These are phyloP conservation scores for Microbotryum intermedium DNA, from an alignment of 1,284 basidiomycete genomes.

Conservation along the genomic window DNA sequence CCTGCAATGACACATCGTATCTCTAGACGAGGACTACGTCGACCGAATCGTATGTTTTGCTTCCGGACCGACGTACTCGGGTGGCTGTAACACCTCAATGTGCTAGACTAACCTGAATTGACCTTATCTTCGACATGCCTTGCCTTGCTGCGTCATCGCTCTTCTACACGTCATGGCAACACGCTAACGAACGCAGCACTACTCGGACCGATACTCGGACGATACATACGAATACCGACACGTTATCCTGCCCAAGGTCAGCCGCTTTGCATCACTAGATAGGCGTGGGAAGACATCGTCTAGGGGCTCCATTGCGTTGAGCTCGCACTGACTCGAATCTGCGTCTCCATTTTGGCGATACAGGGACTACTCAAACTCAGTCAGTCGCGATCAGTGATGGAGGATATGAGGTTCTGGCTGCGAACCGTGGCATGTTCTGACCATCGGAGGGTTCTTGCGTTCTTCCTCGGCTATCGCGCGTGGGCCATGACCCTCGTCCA, in stretches of 20 bases:
- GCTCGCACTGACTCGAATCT: background rate
- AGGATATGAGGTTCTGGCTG: background rate
- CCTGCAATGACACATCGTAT: no score
- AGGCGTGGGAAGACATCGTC: background rate
- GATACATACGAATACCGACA: slow-evolving; percentile 4
- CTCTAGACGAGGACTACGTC: slow-evolving; percentile 4
- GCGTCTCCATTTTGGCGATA: background rate
- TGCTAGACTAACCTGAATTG: no score
- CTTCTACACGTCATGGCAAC: no score
- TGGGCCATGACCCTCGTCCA: background rate
- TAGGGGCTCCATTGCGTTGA: background rate
- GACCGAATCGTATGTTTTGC: slow-evolving; percentile 1
- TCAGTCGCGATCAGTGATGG: background rate
- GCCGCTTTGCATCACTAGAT: background rate
- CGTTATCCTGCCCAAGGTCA: slow-evolving; percentile 9
- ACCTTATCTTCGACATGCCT: no score
- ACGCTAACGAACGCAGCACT: background rate
- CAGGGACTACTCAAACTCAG: slow-evolving; percentile 24
- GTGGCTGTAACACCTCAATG: no score
- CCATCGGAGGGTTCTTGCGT: background rate
- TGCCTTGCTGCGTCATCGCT: no score
- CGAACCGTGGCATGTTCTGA: no score
- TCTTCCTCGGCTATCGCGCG: background rate
- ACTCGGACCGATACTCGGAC: slow-evolving; percentile 2
- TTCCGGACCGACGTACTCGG: no score